Evolutionary conservation across 495 filamentous ascomycete genomes (phyloP), one percentile per base, ranked within the genome.

Genomic region (Cercophora sp.): DNA sequence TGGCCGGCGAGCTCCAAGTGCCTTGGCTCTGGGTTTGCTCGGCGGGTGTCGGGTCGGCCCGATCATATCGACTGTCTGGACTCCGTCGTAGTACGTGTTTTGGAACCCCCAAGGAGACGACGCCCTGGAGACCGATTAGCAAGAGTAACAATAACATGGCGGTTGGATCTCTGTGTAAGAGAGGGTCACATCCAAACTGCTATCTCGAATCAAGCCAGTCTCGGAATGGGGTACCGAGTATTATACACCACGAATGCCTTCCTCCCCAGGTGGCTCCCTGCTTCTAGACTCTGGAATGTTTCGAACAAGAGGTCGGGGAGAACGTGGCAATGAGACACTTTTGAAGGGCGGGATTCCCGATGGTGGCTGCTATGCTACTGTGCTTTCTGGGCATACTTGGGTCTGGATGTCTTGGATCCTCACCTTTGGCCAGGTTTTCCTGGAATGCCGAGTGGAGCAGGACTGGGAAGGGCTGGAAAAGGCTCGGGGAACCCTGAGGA

Each of bases 401-500:
- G 29, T 47, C 26, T 34, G 15, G 44, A 43, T 34, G 35, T 34
- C 25, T 32, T 27, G 39, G 48, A 4, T 52, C 15, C 24, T 8
- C 23, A 52, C 39, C 37, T 52, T 39, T 49, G 26, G 32, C 25
- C 47, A 42, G 37, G 48, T 10, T 9, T 25, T 31, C 18, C 26
- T 43, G 48, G 48, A 52, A 52, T 52, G 48, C 37, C n/a, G 23
- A 39, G 48, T 32, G 24, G 36, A 43, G 34, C 8, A 32, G 36
- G n/a, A n/a, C n/a, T n/a, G n/a, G n/a, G n/a, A n/a, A 32, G 37
- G 34, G 19, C 19, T 25, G 20, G 40, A 39, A 36, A 39, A 19
- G 34, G 27, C 20, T 37, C 58, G 43, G 62, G 59, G 52, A 65
- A 54, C 31, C 61, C 61, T 22, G 57, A 19, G 13, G 8, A n/a